phyloP scores from a whole-genome alignment of 495 filamentous ascomycete genomes.

The Tirmania nivea region DNA sequence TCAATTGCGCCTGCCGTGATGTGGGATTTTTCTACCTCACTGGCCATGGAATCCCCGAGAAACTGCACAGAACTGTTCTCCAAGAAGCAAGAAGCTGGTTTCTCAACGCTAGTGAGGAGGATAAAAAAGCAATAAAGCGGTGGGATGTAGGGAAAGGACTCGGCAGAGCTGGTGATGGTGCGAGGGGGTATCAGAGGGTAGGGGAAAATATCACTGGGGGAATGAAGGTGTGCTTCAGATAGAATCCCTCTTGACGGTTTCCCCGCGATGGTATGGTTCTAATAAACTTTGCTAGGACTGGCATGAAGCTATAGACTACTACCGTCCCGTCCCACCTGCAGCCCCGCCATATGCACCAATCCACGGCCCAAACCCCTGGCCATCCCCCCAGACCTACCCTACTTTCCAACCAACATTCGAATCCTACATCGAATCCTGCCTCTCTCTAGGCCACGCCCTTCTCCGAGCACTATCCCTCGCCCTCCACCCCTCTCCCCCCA shows the following conservation, averaged over 20 bases:
- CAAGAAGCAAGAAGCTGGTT: constrained; percentile 12
- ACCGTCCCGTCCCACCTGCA: constrained; percentile 2
- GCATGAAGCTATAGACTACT: constrained; percentile 15
- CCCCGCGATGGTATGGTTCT: too few species aligned
- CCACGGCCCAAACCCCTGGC: constrained; percentile 1
- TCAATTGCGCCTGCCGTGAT: constrained; percentile 12
- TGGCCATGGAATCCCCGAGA: constrained; percentile 7
- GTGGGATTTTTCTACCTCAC: constrained; percentile 17
- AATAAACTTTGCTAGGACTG: constrained; percentile 2
- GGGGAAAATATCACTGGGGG: constrained; percentile 14
- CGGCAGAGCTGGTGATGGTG: constrained; percentile 11
- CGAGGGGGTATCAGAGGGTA: constrained; percentile 13
- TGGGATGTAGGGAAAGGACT: constrained; percentile 2
- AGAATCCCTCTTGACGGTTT: neutral
- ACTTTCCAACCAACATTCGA: constrained; percentile 2
- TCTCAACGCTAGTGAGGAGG: constrained; percentile 4
- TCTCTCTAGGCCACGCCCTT: constrained; percentile 1
- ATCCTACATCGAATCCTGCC: neutral
- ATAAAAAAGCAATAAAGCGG: constrained; percentile 6
- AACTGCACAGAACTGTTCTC: constrained; percentile 5
- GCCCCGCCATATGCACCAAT: neutral
- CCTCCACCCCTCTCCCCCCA: constrained; percentile 3
- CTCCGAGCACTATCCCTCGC: constrained; percentile 15
- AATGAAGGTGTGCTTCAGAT: constrained; percentile 1
- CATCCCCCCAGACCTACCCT: neutral